A percentile compares a stretch with the other conserved stretches of the same genome.
Conservation (phyloP, 352 stramenopile species). For the Phytophthora tubulina region DNA sequence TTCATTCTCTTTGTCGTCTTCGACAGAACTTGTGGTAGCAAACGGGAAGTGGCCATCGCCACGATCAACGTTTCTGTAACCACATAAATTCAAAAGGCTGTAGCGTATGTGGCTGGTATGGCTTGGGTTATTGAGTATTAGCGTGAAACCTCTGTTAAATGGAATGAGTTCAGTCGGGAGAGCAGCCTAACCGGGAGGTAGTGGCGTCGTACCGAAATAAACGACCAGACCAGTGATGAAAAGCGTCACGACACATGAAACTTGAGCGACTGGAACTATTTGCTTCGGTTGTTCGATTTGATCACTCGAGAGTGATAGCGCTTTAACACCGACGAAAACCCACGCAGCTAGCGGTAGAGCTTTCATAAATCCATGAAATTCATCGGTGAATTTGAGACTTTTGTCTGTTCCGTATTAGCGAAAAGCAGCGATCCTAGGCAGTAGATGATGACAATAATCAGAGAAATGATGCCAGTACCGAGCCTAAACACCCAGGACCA, state of each 20-base stretch:
- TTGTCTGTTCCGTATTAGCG: slow-evolving; percentile 29
- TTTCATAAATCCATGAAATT: slow-evolving; percentile 47
- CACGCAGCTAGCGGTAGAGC: slow-evolving; percentile 46
- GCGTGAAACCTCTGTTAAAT: slow-evolving; percentile 47
- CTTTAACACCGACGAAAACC: slow-evolving; percentile 63
- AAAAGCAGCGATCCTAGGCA: slow-evolving; percentile 46
- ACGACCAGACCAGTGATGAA: slow-evolving; percentile 51
- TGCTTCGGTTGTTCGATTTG: slow-evolving; percentile 52
- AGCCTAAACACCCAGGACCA: slow-evolving; percentile 60
- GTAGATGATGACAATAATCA: slow-evolving; percentile 53
- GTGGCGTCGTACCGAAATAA: slow-evolving; percentile 44
- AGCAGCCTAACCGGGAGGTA: slow-evolving; percentile 37
- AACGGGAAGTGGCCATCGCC: slow-evolving; percentile 54
- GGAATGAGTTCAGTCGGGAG: slow-evolving; percentile 40
- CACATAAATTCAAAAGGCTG: slow-evolving; percentile 63
- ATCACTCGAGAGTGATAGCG: slow-evolving; percentile 44
- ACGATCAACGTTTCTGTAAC: slow-evolving; percentile 60
- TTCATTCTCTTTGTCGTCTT: slow-evolving; percentile 23
- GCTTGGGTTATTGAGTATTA: slow-evolving; percentile 33
- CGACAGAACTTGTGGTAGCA: slow-evolving; percentile 46
- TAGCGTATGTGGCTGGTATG: slow-evolving; percentile 57
- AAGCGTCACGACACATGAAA: slow-evolving; percentile 51
- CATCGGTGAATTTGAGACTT: slow-evolving; percentile 27
- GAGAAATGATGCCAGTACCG: slow-evolving; percentile 33
- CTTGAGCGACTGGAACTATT: slow-evolving; percentile 50